Evolutionary conservation across 768 basidiomycete genomes (phyloP).

Genomic region (Boletus vermiculosoides): DNA sequence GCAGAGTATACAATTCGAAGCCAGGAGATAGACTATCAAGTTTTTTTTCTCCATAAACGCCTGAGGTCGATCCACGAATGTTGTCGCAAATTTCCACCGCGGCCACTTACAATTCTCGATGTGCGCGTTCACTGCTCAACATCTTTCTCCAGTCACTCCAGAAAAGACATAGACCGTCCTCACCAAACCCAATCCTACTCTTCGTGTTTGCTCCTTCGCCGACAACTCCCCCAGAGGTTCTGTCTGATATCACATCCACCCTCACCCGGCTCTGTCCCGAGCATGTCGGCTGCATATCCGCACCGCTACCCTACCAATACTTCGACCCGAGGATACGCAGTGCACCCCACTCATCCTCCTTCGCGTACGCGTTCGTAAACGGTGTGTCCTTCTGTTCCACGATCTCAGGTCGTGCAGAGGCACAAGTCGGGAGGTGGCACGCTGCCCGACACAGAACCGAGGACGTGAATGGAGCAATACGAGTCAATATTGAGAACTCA

Average conservation of each 20-base stretch:
- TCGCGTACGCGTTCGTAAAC: slow-evolving; percentile 49
- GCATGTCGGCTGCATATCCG: slow-evolving; percentile 63
- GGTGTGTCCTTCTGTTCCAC: slow-evolving; percentile 60
- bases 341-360: slow-evolving; percentile 48
- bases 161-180: neutral
- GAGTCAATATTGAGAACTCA: neutral
- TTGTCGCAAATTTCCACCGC: slow-evolving; percentile 15
- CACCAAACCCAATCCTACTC: slow-evolving; percentile 13
- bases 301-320: slow-evolving; percentile 38
- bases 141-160: slow-evolving; percentile 9
- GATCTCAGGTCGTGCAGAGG: slow-evolving; percentile 54
- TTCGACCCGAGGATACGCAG: slow-evolving; percentile 4
- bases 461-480: neutral
- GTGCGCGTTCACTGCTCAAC: slow-evolving; percentile 20
- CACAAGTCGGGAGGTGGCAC: slow-evolving; percentile 75
- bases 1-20: neutral
- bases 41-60: neutral
- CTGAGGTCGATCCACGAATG: slow-evolving; percentile 9
- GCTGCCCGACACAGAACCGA: slow-evolving; percentile 40
- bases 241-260: slow-evolving; percentile 40
- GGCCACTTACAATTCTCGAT: slow-evolving; percentile 16
- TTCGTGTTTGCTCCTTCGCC: slow-evolving; percentile 29
- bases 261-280: slow-evolving; percentile 41
- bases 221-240: slow-evolving; percentile 17
- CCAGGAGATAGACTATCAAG: neutral